Base-by-base conservation (phyloP, 805 yeast genomes). In the Pichia paraexigua region DNA sequence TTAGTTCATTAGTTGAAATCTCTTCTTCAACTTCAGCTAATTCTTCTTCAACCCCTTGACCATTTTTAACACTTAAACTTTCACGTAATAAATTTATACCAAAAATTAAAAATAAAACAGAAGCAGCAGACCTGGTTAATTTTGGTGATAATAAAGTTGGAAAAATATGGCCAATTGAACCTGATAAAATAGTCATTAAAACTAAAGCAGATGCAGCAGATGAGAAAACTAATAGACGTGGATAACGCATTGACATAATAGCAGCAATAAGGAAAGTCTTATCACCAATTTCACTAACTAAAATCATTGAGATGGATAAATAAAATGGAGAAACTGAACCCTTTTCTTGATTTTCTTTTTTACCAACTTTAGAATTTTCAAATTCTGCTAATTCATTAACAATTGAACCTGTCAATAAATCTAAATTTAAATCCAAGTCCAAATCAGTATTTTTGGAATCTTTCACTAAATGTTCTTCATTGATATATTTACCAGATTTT, bases 191-290 rank as follows among this genome's bases (percentile, higher is more conserved):
- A 1, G 99, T 90, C 99, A 94, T 94, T 50, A 94, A 67, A 4
- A 81, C 87, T 61, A 94, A 76, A 1, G 98, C 89, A 15, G 85
- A 65, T 57, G 89, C 87, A 4, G 96, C 94, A 17, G 97, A 83
- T 10, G 88, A 74, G 65, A 92, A 92, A 18, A 94, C 99, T 45
- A 88, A 75, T 62, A 78, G 60, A 61, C 95, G 78, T 20, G 91
- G 80, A 68, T 90, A 83, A 64, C 88, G 87, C 98, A 94, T 94
- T 32, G 98, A 96, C 97, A 94, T 91, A 58, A 94, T 75, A 2
- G 97, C 98, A 37, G 99, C 97, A 60, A 94, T 89, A 58, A 94
- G 76, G 65, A 94, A 94, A 0, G 99, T 94, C 71, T 94, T 94
- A 68, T 94, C 99, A 53, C 99, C 99, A 53, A 94, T 85, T 68